Conservation (phyloP, 2,329 filamentous ascomycete genomes). For the Apiospora kogelbergensis region DNA sequence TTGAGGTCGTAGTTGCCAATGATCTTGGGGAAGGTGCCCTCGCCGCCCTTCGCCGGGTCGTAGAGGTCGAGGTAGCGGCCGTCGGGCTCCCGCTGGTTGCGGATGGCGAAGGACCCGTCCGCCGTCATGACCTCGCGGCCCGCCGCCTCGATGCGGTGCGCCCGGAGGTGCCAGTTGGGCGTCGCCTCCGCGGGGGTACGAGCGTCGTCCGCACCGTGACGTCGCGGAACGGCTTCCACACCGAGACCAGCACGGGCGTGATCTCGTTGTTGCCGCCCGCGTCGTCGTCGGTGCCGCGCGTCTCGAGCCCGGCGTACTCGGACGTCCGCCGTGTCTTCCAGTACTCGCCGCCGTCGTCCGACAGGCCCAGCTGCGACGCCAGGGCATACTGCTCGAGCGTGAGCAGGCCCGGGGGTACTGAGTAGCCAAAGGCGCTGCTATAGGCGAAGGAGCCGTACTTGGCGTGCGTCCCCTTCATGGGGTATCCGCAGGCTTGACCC, state of each 20-base stretch:
- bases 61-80: slow-evolving; percentile 53
- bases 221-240: slow-evolving; percentile 71
- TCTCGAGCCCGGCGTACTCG: slow-evolving; percentile 62
- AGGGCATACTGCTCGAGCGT: slow-evolving; percentile 75
- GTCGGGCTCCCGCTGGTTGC: slow-evolving; percentile 48
- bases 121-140: slow-evolving; percentile 66
- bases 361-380: slow-evolving; percentile 73
- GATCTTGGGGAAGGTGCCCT: slow-evolving; percentile 55
- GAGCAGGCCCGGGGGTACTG: slow-evolving; percentile 73
- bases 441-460: slow-evolving; percentile 83
- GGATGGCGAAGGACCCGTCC: slow-evolving; percentile 74
- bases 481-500: slow-evolving; percentile 80
- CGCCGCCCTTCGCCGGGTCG: slow-evolving; percentile 38
- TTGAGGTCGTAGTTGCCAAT: slow-evolving; percentile 61
- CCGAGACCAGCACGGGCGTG: slow-evolving; percentile 62
- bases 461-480: slow-evolving; percentile 77
- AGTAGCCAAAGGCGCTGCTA: slow-evolving; percentile 74
- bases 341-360: slow-evolving; percentile 73
- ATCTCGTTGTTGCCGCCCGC: slow-evolving; percentile 23
- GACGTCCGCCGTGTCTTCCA: slow-evolving; percentile 75
- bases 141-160: slow-evolving; percentile 57
- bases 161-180: slow-evolving; percentile 70
- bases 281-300: slow-evolving; percentile 45
- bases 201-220: slow-evolving; percentile 66
- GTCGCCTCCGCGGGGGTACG: slow-evolving; percentile 58